These are phyloP conservation scores for Clathrus columnatus DNA, from an alignment of 768 basidiomycete species.

Conservation along the genomic window DNA sequence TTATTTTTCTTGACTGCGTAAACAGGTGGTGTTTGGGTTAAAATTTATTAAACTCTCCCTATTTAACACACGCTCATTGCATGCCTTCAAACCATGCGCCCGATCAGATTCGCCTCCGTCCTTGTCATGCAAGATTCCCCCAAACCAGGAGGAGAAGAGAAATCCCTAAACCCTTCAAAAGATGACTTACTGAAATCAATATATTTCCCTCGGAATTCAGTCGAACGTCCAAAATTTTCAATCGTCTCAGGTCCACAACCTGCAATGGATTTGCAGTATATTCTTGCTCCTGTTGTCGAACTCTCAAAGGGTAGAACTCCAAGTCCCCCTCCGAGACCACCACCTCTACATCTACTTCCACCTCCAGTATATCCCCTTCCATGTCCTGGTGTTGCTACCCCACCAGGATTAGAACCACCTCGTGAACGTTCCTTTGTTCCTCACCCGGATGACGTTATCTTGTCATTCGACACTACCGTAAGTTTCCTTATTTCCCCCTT, in stretches of 20 bases:
- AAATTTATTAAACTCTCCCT: neutral
- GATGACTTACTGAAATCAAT: neutral
- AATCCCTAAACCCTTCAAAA: conserved; percentile 7
- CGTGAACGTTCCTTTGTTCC: neutral
- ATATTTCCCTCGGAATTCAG: neutral
- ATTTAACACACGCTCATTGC: conserved; percentile 1
- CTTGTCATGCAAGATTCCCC: conserved; percentile 1
- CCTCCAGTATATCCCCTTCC: neutral
- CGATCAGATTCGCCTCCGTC: conserved; percentile 1
- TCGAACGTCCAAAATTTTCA: neutral
- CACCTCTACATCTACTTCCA: neutral
- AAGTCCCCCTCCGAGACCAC: neutral
- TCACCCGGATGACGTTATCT: conserved; percentile 6
- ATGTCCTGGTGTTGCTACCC: neutral
- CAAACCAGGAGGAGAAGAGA: neutral
- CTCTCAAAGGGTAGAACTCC: neutral
- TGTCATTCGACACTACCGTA: conserved; percentile 7
- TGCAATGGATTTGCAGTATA: conserved; percentile 9
- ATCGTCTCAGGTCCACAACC: neutral
- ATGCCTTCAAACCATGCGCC: conserved; percentile 7
- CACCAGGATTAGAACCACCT: neutral
- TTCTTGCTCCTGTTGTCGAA: conserved; percentile 1
- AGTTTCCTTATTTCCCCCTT: too few species aligned
- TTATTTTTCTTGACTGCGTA: neutral
- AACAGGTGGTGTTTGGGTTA: neutral